Evolutionary conservation across 2,329 filamentous ascomycete genomes (phyloP).

Genomic region (Venturia effusa): DNA sequence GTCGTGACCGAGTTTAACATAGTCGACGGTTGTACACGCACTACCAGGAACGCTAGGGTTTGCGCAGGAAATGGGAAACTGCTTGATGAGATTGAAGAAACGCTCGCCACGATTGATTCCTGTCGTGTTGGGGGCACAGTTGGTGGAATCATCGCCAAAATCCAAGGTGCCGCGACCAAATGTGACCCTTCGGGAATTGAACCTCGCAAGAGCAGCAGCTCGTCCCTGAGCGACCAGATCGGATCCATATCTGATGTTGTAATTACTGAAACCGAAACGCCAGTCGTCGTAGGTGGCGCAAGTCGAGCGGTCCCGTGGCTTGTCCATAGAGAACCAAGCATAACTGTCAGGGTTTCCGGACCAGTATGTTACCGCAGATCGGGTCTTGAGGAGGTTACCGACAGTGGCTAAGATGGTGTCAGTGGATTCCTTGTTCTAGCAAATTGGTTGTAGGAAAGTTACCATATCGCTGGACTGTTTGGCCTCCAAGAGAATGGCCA

Average conservation of each 20-base stretch:
- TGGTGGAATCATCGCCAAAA: conserved; percentile 23
- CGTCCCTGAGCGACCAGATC: conserved; percentile 20
- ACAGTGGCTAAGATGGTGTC: background rate
- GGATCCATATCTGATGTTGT: conserved; percentile 17
- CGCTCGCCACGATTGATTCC: conserved; percentile 27
- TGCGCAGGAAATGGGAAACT: conserved; percentile 19
- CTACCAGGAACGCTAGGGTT: background rate
- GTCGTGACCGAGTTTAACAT: conserved; percentile 24
- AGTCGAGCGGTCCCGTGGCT: conserved; percentile 20
- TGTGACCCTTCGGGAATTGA: conserved; percentile 23
- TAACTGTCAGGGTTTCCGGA: conserved; percentile 19
- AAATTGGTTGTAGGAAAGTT: background rate
- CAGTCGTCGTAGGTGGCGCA: conserved; percentile 25
- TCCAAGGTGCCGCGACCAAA: conserved; percentile 25
- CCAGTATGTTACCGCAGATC: conserved; percentile 11
- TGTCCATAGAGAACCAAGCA: conserved; percentile 21
- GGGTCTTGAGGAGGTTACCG: background rate
- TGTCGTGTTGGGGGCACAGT: conserved; percentile 22
- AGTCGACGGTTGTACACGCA: conserved; percentile 24
- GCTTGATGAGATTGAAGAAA: conserved; percentile 29
- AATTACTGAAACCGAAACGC: conserved; percentile 24
- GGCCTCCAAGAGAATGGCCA: conserved; percentile 12
- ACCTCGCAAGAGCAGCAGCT: conserved; percentile 22
- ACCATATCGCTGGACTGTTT: conserved; percentile 11
- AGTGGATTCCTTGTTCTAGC: background rate